phyloP scores from a whole-genome alignment of 768 basidiomycete genomes.

The Panellus pusillus region DNA sequence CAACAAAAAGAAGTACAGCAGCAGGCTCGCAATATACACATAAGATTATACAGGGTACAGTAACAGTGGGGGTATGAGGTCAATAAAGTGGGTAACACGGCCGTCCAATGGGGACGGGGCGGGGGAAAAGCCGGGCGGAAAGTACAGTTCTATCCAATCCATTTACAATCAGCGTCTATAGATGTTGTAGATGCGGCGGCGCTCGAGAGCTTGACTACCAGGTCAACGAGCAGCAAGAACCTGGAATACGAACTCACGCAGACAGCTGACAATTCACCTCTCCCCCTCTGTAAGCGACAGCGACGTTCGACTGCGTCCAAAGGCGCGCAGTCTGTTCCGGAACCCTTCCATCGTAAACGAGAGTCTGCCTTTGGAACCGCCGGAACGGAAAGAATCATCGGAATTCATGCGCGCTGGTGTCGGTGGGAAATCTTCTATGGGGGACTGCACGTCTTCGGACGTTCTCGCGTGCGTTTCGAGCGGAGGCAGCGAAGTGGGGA shows the following conservation, averaged over 20 bases:
- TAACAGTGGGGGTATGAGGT: neutral
- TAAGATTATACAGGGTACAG: no score
- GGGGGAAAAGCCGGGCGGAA: no score
- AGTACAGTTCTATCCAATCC: no score
- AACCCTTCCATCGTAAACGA: slow-evolving; percentile 18
- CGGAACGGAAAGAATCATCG: slow-evolving; percentile 11
- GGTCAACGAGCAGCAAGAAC: no score
- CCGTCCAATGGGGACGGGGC: neutral
- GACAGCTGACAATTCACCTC: neutral
- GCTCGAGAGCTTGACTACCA: no score
- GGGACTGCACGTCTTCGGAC: slow-evolving; percentile 5
- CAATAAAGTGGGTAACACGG: neutral
- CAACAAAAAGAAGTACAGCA: no score
- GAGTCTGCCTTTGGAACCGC: slow-evolving; percentile 5
- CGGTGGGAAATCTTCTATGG: slow-evolving; percentile 4
- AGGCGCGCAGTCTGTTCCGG: slow-evolving; percentile 16
- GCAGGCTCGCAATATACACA: no score
- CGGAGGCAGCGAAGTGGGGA: neutral
- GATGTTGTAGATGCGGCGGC: no score
- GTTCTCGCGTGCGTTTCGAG: neutral
- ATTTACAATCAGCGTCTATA: no score
- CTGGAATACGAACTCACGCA: no score
- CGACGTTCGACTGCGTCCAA: slow-evolving; percentile 20
- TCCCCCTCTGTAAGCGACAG: slow-evolving; percentile 11
- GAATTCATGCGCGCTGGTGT: slow-evolving; percentile 10